Base-by-base conservation (phyloP, 1,284 basidiomycete species). In the Veloporphyrellus conicus region DNA sequence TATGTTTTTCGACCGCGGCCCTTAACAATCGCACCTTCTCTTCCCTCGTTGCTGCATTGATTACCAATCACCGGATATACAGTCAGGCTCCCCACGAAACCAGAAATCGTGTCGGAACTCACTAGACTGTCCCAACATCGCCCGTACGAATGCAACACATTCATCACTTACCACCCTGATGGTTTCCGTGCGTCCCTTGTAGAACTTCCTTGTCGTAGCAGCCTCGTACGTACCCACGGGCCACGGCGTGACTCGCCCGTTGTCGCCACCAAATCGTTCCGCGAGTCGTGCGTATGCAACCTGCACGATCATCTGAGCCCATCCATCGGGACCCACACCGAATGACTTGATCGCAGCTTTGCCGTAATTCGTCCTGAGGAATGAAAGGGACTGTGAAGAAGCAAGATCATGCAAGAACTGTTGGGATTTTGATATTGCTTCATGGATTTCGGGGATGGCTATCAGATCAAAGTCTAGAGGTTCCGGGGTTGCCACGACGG, bases 271-370 rank as follows among this genome's bases (percentile, higher is more conserved):
- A 31, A 64, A 64, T 11, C 59, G 57, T 15, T 73, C 62, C 6
- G 55, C 72, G 43, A 92, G 73, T 8, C 90, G 78, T 52, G 73
- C 79, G 64, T 91, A 92, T 6, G 91, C 92, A 40, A 95, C 72
- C 67, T 95, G 92, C 49, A 94, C 76, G 55, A 88, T 70, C 80
- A 94, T 85, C 71, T 95, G 93, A 25, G 87, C 82, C 90, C 91
- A 95, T n/a, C 87, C 87, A 62, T 95, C 93, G 1, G 92, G 92
- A 18, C 87, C 87, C 20, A 88, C 81, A 40, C 87, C 84, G 61
- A 88, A 90, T 43, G 75, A 70, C 74, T 95, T 95, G 72, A 95
- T 88, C n/a, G 81, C 81, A 29, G 78, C 78, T 69, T 94, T 94
- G 19, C 93, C 93, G 60, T 94, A 95, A 4, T 72, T 66, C 12